Percentiles rank a stretch among this genome's conserved stretches.
These are phyloP conservation scores for Fragilaria crotonensis DNA, from an alignment of 108 stramenopile genomes.

Conservation along the genomic window DNA sequence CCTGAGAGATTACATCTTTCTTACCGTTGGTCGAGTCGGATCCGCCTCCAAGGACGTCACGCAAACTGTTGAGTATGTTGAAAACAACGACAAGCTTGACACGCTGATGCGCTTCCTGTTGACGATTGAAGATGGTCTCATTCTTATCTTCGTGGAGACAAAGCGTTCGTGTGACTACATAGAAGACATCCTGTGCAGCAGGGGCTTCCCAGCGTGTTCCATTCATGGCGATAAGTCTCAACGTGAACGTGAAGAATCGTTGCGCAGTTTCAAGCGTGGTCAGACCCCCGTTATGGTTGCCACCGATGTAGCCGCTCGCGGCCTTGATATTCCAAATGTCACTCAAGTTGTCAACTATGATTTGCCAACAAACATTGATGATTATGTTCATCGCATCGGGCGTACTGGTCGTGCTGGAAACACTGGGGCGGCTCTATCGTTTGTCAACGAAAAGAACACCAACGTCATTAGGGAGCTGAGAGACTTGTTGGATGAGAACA, in stretches of 20 bases:
- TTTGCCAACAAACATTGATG: conserved; percentile 89
- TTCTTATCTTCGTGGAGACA: conserved; percentile 96
- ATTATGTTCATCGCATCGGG: conserved; percentile 98
- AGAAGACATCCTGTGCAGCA: conserved; percentile 79
- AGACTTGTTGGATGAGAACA: conserved; percentile 80
- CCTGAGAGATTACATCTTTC: conserved; percentile 90
- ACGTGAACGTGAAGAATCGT: conserved; percentile 86
- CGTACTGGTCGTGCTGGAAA: conserved; percentile 99
- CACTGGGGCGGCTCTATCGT: conserved; percentile 87
- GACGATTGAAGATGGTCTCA: conserved; percentile 87
- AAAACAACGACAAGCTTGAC: conserved; percentile 85
- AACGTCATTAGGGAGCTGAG: conserved; percentile 70
- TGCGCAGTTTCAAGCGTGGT: conserved; percentile 80
- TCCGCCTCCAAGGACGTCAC: conserved; percentile 88
- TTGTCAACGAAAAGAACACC: conserved; percentile 87
- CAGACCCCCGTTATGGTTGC: conserved; percentile 75
- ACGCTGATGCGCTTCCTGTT: conserved; percentile 78
- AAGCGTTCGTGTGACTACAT: conserved; percentile 94
- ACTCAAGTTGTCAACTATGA: conserved; percentile 96
- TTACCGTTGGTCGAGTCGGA: conserved; percentile 96
- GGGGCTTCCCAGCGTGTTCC: conserved; percentile 88
- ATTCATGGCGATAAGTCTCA: conserved; percentile 98
- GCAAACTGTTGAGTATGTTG: conserved; percentile 90
- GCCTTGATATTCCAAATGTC: conserved; percentile 98
- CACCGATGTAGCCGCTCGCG: conserved; percentile 97